Evolutionary conservation across 805 yeast genomes (phyloP), one percentile per base, ranked within the genome.

Genomic region (Saccharomycopsis capsularis): DNA sequence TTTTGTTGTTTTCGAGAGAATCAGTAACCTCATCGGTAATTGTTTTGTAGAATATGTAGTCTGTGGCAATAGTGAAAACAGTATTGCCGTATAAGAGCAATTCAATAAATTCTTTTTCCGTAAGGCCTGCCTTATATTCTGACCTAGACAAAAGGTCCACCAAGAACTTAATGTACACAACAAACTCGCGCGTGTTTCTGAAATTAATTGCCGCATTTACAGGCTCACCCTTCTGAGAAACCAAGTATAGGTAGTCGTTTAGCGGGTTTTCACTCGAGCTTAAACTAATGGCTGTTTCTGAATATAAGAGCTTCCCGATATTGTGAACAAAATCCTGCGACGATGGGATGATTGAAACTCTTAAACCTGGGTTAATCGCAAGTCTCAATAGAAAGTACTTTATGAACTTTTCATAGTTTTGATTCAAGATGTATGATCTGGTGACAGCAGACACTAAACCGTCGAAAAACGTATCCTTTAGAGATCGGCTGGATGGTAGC

Each of bases 131-230:
- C 5, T 41, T 27, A 16, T 4, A 13, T n/a, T 34, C 25, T 9
- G 34, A 30, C 19, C 18, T 39, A 6, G 3, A 3, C 7, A 19
- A 4, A 13, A 48, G 40, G 3, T 19, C 35, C 9, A 24, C 27
- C 27, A 46, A 21, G 27, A 50, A 47, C 19, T 47, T 39, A 13
- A 37, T 25, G 37, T 38, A 50, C 9, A 19, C n/a, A 23, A 42
- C 18, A 2, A 50, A 39, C 24, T 47, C 25, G 4, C 13, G 36
- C 21, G 42, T 30, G n/a, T 37, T 35, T 15, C 18, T 22, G 16
- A 47, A 46, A 25, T 21, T 19, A 23, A 39, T 16, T 18, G 6
- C 38, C n/a, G 7, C n/a, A 9, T 34, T 34, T n/a, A 27, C 32
- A 7, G 7, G 32, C 13, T n/a, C n/a, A n/a, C n/a, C n/a, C n/a